Percentiles rank a stretch among this genome's conserved stretches.
These are phyloP conservation scores for Alternaria hordeiaustralica DNA, from an alignment of 2,329 filamentous ascomycete species.

Conservation along the genomic window DNA sequence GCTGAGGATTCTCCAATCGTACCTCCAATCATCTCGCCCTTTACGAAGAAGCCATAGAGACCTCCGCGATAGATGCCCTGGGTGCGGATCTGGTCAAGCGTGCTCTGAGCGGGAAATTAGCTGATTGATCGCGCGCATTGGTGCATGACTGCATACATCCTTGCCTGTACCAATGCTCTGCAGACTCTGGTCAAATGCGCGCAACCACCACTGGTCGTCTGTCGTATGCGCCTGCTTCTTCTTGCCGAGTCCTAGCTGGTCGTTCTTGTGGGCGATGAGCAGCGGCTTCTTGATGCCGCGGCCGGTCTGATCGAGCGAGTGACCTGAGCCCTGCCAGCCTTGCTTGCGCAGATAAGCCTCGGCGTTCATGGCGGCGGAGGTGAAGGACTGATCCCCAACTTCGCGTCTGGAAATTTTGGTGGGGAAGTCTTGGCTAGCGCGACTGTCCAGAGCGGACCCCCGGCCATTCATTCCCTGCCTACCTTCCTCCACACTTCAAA, in stretches of 20 bases:
- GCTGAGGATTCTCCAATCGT: conserved; percentile 60
- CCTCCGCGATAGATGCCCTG: conserved; percentile 59
- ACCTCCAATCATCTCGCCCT: conserved; percentile 77
- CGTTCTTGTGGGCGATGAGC: conserved; percentile 80
- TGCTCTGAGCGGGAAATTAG: conserved; percentile 59
- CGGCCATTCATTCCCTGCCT: background rate
- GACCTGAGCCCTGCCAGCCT: conserved; percentile 88
- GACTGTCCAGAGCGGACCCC: conserved; percentile 9
- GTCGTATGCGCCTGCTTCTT: conserved; percentile 63
- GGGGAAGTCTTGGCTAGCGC: conserved; percentile 17
- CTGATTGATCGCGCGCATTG: background rate
- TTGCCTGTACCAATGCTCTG: conserved; percentile 63
- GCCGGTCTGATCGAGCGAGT: conserved; percentile 79
- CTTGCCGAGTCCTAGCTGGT: conserved; percentile 81
- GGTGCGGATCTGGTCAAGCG: conserved; percentile 55
- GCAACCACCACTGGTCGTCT: conserved; percentile 94
- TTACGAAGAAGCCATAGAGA: conserved; percentile 84
- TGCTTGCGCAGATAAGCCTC: conserved; percentile 81
- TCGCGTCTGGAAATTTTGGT: conserved; percentile 26
- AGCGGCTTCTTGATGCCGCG: conserved; percentile 84
- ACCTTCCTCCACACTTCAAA: background rate
- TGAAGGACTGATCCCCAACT: conserved; percentile 6
- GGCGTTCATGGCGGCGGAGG: conserved; percentile 71
- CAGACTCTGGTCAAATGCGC: conserved; percentile 89
- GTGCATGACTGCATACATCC: conserved; percentile 22